Evolutionary conservation across 768 basidiomycete genomes (phyloP).

Genomic region (Leccinum boreale): DNA sequence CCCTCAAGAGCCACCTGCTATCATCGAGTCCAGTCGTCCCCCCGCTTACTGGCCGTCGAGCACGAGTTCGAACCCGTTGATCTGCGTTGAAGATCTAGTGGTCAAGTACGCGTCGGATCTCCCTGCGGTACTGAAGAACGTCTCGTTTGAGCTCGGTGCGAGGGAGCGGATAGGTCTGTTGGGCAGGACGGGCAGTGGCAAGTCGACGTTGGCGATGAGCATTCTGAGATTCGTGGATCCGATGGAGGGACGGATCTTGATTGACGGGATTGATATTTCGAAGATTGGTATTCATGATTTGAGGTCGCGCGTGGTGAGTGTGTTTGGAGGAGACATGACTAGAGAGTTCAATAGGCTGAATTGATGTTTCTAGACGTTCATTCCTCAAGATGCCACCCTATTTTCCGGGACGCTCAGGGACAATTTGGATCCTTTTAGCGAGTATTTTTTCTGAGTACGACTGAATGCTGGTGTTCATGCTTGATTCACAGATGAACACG

Average conservation of each 20-base stretch:
- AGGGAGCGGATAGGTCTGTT: constrained; percentile 76
- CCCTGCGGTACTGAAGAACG: constrained; percentile 70
- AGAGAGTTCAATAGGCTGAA: background rate
- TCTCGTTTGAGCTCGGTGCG: constrained; percentile 70
- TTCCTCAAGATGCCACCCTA: constrained; percentile 71
- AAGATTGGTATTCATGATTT: constrained; percentile 83
- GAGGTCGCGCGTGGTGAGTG: constrained; percentile 67
- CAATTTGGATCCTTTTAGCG: constrained; percentile 71
- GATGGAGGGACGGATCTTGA: constrained; percentile 64
- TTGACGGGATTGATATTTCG: constrained; percentile 88
- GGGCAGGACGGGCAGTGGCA: constrained; percentile 81
- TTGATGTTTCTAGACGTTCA: constrained; percentile 59
- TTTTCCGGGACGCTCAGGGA: constrained; percentile 80
- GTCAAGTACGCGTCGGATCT: constrained; percentile 85
- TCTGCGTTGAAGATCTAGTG: constrained; percentile 71
- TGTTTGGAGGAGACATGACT: constrained; percentile 2
- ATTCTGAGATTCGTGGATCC: constrained; percentile 85
- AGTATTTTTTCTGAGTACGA: background rate
- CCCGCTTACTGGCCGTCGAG: constrained; percentile 94
- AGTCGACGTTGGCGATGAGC: constrained; percentile 84
- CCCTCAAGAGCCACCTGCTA: constrained; percentile 79
- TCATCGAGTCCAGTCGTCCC: constrained; percentile 70
- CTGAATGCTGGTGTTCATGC: background rate
- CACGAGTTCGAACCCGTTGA: constrained; percentile 51
- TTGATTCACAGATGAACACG: constrained; percentile 56